A percentile compares a stretch with the other conserved stretches of the same genome.
Evolutionary conservation across 1,139 yeast genomes (phyloP).

Genomic region (Lipomyces yarrowii): DNA sequence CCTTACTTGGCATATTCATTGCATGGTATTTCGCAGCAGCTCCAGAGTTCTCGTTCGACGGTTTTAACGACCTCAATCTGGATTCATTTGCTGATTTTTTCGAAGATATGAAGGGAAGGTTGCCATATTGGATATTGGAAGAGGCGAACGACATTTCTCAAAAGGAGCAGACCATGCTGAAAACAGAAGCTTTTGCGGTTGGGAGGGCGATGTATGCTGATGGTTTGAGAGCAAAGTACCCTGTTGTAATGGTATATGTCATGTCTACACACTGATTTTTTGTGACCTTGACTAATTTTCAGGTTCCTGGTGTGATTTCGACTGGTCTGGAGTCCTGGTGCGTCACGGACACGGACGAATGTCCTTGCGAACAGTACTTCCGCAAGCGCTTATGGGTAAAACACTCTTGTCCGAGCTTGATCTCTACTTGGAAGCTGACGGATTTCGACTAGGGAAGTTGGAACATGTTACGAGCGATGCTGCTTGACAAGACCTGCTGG

Average conservation of each 20-base stretch:
- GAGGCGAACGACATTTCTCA: slow-evolving; percentile 59
- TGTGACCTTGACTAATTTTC: neutral
- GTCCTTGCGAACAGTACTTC: slow-evolving; percentile 83
- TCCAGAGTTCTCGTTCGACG: slow-evolving; percentile 50
- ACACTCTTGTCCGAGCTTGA: neutral
- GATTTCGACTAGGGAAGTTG: slow-evolving; percentile 64
- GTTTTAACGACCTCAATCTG: slow-evolving; percentile 61
- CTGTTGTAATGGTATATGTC: slow-evolving; percentile 66
- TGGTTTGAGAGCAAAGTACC: slow-evolving; percentile 60
- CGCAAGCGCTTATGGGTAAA: slow-evolving; percentile 79
- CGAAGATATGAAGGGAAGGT: slow-evolving; percentile 42
- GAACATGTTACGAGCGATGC: slow-evolving; percentile 91
- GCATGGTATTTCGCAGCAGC: slow-evolving; percentile 67
- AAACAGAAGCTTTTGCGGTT: slow-evolving; percentile 84
- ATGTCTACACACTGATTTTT: neutral
- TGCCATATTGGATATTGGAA: slow-evolving; percentile 67
- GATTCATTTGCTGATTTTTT: slow-evolving; percentile 41
- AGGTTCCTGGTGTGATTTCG: slow-evolving; percentile 88
- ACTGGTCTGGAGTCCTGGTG: slow-evolving; percentile 97
- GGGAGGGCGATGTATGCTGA: slow-evolving; percentile 66
- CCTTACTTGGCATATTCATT: slow-evolving; percentile 64
- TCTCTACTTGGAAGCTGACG: neutral
- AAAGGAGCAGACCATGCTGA: slow-evolving; percentile 37
- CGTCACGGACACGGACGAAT: slow-evolving; percentile 66
- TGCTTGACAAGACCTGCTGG: slow-evolving; percentile 92